Base-by-base conservation (phyloP, 129 eudicot species). In the Glebionis coronaria region DNA sequence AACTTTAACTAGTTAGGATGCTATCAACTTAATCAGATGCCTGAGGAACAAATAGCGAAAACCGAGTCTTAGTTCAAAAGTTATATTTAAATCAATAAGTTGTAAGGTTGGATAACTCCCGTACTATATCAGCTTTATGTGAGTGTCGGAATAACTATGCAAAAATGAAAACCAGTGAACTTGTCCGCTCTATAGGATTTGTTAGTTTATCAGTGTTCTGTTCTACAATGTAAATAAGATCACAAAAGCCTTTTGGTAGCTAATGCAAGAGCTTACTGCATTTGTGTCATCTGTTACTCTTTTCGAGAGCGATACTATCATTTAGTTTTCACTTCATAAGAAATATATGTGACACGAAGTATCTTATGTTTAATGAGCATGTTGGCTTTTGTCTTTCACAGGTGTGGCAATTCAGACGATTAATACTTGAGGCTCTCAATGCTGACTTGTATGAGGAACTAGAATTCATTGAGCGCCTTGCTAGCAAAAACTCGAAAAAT, bases 331-430 rank as follows among this genome's bases (percentile, higher is more conserved):
- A 35, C 40, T 6, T 35, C 6, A 3, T 9, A 49, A 49, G 7
- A 14, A 49, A 0, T 0, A 16, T 66, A 44, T 67, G 0, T 8
- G 27, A 35, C 28, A 27, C 51, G 1, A 58, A 25, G 1, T 46
- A 4, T 25, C 44, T 49, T 11, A 46, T 40, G 67, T 27, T 15
- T 14, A 18, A 47, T 23, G 15, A 35, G 23, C 65, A 72, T 18
- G 27, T 52, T 68, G 19, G 19, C 62, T 54, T 57, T 47, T 50
- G 59, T 70, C 20, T 65, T 56, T 56, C 12, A 9, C 76, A 91
- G 97, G 91, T 91, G 28, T 91, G 97, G 97, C 95, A 91, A 74
- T 91, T 91, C 76, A 76, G 97, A 74, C 92, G 97, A 46, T 63
- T 87, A 49, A 70, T 87, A 71, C 86, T 91, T 9, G 95, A 91